phyloP scores from a whole-genome alignment of 345 rosid genomes.

The Gossypioides kirkii region DNA sequence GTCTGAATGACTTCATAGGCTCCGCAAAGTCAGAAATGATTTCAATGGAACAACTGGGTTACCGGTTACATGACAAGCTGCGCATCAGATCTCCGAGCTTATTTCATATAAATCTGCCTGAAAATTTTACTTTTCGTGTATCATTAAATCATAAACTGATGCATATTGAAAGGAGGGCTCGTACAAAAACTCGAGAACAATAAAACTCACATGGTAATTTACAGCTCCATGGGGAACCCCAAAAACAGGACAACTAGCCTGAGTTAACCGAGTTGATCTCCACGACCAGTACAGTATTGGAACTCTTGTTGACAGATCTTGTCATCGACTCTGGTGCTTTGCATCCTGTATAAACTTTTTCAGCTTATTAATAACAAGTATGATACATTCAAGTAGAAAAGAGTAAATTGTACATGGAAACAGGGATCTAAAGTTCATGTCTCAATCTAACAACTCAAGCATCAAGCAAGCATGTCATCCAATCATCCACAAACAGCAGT shows the following conservation, averaged over 20 bases:
- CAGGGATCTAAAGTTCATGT: neutral
- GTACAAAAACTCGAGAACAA: neutral
- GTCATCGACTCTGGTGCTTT: neutral
- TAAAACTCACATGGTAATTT: slow-evolving; percentile 10
- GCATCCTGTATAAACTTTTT: neutral
- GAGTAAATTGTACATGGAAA: neutral
- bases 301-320: neutral
- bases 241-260: neutral
- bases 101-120: slow-evolving; percentile 1
- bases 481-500: neutral
- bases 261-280: no score
- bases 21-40: slow-evolving; percentile 14
- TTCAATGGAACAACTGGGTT: neutral
- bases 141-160: neutral
- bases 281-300: slow-evolving; percentile 9
- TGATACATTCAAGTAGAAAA: neutral
- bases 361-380: neutral
- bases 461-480: neutral
- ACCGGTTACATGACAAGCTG: neutral
- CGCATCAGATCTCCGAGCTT: neutral
- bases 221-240: neutral
- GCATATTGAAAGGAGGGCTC: neutral
- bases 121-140: neutral
- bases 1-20: neutral
- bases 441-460: neutral